Evolutionary conservation across 1,284 basidiomycete genomes (phyloP), one percentile per base, ranked within the genome.

Genomic region (Apiotrichum mycotoxinovorans): DNA sequence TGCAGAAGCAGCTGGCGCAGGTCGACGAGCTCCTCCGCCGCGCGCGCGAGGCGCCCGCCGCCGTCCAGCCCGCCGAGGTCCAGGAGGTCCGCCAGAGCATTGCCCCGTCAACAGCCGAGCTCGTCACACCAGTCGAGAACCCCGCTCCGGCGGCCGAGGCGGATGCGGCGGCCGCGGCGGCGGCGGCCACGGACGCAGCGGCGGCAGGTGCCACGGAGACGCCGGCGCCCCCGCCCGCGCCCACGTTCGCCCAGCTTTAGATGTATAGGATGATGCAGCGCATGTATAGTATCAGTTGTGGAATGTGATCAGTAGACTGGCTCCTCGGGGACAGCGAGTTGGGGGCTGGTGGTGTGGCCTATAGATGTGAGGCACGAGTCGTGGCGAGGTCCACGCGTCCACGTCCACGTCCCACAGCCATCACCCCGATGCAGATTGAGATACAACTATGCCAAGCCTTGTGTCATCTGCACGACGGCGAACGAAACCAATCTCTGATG

Each of bases 21-120:
- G 75, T 75, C 9, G 70, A 77, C 59, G 68, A 58, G 4, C 38
- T 78, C 50, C 52, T 79, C 23, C 62, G 62, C 45, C 63, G 66
- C 52, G 71, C 71, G 0, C 66, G 67, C 38, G 65, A 67, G 42
- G 51, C 37, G 20, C 56, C 61, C 7, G 37, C 33, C 20, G 51
- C 26, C 20, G 51, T 62, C 23, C 35, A 30, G 25, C 30, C 51
- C 10, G 35, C 38, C 30, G 54, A 62, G 23, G 56, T 62, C 10
- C 38, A 44, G 12, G 51, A 43, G 3, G 54, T 47, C 25, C 49
- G 50, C 35, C 37, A 48, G 18, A 44, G 38, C 14, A 34, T 62
- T 12, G 60, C 60, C 26, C 60, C 60, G 15, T 56, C 54, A 22
- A 62, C 60, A 2, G 56, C 56, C 27, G 60, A 62, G 42, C 40